Evolutionary conservation across 768 basidiomycete species (phyloP), one percentile per base, ranked within the genome.

Genomic region (Multifurca ochricompacta): DNA sequence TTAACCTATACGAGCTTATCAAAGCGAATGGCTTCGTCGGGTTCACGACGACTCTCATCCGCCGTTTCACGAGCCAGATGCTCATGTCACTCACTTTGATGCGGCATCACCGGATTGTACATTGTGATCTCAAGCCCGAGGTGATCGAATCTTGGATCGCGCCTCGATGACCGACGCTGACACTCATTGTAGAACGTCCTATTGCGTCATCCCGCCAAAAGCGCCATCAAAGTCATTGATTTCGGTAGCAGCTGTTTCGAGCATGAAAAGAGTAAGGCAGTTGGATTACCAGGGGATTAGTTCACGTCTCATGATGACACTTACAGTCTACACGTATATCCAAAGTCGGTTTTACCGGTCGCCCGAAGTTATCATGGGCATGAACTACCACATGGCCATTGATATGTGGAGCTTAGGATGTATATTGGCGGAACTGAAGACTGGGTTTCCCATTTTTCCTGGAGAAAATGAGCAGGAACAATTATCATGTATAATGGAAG

Each of bases 391-490:
- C 66, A 98, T 96, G 92, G 93, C 90, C 31, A 95, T 94, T 59
- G 92, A 98, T 67, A 99, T 99, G 94, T 99, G 96, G 96, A 95
- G 92, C 74, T 70, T 99, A 62, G 96, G 96, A 34, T 99, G 96
- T 65, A 99, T 99, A 59, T 74, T 99, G 49, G 96, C 96, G 14
- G 96, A 99, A 69, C 73, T 99, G 39, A 95, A 88, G 69, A 98
- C 95, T 10, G 96, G 96, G 1, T 96, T 91, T 69, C 96, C 96
- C 1, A 94, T 99, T 62, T 99, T 99, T 71, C 96, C 96, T 0
- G 96, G 96, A 23, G 96, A 99, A 71, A 98, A 97, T 65, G 95
- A 99, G 68, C 92, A 96, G 70, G 94, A 98, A 66, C 96, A 98
- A 63, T 71, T 99, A 50, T 87, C 94, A 4, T 98, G 95, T 67